Evolutionary conservation across 305 asterid genomes (phyloP).

Genomic region (Withania somnifera): DNA sequence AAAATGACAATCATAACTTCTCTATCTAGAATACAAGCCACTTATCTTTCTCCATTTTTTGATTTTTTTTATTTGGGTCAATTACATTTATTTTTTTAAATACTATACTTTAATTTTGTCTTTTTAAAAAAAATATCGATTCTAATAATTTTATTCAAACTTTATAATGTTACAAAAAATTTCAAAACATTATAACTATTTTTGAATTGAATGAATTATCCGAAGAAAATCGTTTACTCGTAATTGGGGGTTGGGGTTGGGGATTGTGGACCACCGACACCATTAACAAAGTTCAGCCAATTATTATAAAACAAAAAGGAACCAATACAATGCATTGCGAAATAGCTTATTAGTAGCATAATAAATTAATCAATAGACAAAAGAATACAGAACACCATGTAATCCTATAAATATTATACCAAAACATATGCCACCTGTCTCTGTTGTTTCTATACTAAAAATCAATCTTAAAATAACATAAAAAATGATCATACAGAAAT

Average conservation of each 20-base stretch:
- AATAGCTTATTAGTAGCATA: neutral
- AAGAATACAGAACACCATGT: slow-evolving; percentile 1
- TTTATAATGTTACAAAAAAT: too few relatives aligned
- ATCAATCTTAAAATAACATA: neutral
- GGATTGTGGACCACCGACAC: neutral
- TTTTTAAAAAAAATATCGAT: too few relatives aligned
- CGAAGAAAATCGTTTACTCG: too few relatives aligned
- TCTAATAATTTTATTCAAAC: too few relatives aligned
- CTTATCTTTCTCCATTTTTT: neutral
- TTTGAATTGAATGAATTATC: too few relatives aligned
- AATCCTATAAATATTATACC: slow-evolving; percentile 9
- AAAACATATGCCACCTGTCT: neutral
- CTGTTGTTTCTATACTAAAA: neutral
- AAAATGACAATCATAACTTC: neutral
- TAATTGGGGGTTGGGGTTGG: neutral
- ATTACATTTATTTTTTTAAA: too few relatives aligned
- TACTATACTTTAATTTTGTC: too few relatives aligned
- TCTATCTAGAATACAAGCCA: neutral
- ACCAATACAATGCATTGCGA: neutral
- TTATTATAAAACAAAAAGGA: neutral
- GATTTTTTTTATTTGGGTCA: too few relatives aligned
- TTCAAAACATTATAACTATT: too few relatives aligned
- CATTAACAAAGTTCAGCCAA: neutral
- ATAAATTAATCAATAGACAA: neutral
- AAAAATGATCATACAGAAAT: neutral